Evolutionary conservation across 805 yeast species (phyloP).

Genomic region (Metschnikowia continentalis): DNA sequence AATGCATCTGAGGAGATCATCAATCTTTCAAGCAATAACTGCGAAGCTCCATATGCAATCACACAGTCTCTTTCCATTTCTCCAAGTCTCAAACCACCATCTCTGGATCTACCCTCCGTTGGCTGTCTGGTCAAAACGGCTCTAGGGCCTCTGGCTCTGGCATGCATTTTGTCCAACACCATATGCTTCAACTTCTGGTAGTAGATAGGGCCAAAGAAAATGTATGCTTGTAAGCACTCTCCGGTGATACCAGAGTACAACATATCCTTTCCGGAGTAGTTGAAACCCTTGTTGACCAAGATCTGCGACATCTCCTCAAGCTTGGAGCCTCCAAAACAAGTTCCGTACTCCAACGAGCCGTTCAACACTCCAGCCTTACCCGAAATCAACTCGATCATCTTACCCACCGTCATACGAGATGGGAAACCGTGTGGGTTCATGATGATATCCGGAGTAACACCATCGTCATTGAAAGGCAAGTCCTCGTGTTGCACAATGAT

Average conservation of each 20-base stretch:
- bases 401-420: constrained; percentile 99
- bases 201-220: constrained; percentile 97
- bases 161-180: constrained; percentile 99
- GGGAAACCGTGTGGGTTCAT: constrained; percentile 99
- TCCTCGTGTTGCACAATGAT: constrained; percentile 96
- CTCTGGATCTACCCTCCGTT: constrained; percentile 97
- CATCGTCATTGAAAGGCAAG: constrained; percentile 90
- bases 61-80: constrained; percentile 99
- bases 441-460: constrained; percentile 90
- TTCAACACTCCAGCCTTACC: constrained; percentile 97
- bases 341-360: constrained; percentile 90
- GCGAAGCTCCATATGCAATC: constrained; percentile 94
- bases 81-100: constrained; percentile 97
- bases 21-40: constrained; percentile 83
- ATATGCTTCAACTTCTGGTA: constrained; percentile 97
- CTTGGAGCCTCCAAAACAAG: constrained; percentile 98
- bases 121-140: constrained; percentile 92
- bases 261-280: constrained; percentile 96
- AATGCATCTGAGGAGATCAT: constrained; percentile 98
- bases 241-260: constrained; percentile 96
- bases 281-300: constrained; percentile 85
- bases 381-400: constrained; percentile 92
- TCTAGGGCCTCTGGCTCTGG: constrained; percentile 98
- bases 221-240: constrained; percentile 94
- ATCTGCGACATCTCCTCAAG: constrained; percentile 91